phyloP scores from a whole-genome alignment of 2,329 filamentous ascomycete species.

The Penicillium sp. region DNA sequence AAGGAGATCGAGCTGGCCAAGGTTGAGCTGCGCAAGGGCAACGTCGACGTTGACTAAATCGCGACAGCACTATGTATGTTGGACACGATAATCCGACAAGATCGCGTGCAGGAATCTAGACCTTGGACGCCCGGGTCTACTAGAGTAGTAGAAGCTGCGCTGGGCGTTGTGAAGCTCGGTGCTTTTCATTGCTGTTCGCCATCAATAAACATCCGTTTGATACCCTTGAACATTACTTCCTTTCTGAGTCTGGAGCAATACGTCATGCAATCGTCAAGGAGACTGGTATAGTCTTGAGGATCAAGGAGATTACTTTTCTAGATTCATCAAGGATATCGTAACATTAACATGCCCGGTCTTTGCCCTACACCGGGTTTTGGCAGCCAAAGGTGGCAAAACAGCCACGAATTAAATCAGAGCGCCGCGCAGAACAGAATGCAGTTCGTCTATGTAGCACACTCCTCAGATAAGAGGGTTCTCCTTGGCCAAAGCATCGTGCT shows the following conservation, averaged over 20 bases:
- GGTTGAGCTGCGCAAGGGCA: slow-evolving; percentile 41
- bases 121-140: slow-evolving; percentile 1
- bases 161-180: slow-evolving; percentile 12
- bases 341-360: slow-evolving; percentile 17
- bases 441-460: slow-evolving; percentile 15
- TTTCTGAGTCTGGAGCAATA: background rate
- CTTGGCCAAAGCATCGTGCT: slow-evolving; percentile 73
- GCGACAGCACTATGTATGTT: background rate
- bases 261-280: background rate
- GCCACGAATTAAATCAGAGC: slow-evolving; percentile 14
- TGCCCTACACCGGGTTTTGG: slow-evolving; percentile 9
- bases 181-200: slow-evolving; percentile 10
- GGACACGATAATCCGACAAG: background rate
- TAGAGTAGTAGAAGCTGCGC: background rate
- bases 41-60: slow-evolving; percentile 44
- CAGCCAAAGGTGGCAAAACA: slow-evolving; percentile 7
- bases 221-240: slow-evolving; percentile 14
- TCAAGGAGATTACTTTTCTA: slow-evolving; percentile 15
- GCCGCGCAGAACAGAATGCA: slow-evolving; percentile 17
- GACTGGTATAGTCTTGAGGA: background rate
- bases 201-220: slow-evolving; percentile 20
- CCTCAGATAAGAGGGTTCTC: slow-evolving; percentile 37
- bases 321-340: slow-evolving; percentile 26
- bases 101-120: background rate
- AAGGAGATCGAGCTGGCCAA: slow-evolving; percentile 64